Percentiles rank a stretch among this genome's conserved stretches.
phyloP scores from a whole-genome alignment of 2,329 filamentous ascomycete genomes.

The Colletotrichum camelliae region DNA sequence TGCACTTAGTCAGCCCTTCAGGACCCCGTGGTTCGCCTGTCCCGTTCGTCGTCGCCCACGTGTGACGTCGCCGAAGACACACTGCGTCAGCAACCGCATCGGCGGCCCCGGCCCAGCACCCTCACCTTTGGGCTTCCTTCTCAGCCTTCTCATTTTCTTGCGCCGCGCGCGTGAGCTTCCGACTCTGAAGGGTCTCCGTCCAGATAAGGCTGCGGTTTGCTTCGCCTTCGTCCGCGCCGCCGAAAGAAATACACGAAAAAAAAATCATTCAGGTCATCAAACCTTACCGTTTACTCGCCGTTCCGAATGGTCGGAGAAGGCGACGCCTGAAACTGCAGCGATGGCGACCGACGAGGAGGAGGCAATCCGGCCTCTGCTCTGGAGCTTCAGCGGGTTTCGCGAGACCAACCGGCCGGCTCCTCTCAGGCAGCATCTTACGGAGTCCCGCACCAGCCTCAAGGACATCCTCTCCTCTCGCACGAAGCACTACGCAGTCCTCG shows the following conservation, averaged over 20 bases:
- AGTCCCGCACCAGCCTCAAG: conserved; percentile 14
- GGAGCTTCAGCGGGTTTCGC: conserved; percentile 19
- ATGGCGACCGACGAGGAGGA: conserved; percentile 18
- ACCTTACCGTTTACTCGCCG: not conserved
- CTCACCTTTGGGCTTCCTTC: not conserved
- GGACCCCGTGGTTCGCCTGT: not conserved
- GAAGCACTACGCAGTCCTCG: conserved; percentile 52
- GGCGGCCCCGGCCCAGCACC: conserved; percentile 7
- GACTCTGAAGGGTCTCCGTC: not conserved
- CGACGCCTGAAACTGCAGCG: not conserved
- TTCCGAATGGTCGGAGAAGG: not conserved
- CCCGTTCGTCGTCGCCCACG: conserved; percentile 2
- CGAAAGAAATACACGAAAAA: not conserved
- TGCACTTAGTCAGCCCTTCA: conserved; percentile 10
- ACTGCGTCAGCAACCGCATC: conserved; percentile 19
- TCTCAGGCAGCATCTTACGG: conserved; percentile 11
- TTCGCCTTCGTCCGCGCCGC: no score
- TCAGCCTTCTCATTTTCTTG: not conserved
- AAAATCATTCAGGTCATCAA: not conserved
- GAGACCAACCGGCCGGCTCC: conserved; percentile 13
- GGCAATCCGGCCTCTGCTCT: conserved; percentile 10
- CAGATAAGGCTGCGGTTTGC: not conserved
- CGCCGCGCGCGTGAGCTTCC: not conserved
- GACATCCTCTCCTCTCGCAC: conserved; percentile 32
- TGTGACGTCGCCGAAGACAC: conserved; percentile 17